phyloP scores from a whole-genome alignment of 306 rosid genomes.

The Sophora flavescens region DNA sequence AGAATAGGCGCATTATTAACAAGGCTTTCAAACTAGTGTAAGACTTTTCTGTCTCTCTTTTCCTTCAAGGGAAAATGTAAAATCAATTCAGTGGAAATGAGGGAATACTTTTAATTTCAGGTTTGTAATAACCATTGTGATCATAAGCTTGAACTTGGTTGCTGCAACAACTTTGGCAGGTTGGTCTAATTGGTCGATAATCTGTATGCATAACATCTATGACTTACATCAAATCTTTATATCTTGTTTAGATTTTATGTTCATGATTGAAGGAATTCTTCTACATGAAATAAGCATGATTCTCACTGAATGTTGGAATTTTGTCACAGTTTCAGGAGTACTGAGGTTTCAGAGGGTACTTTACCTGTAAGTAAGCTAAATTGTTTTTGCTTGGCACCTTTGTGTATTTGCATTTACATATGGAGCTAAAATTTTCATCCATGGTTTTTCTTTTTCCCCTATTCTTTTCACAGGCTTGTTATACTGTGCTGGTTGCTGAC shows the following conservation, averaged over 20 bases:
- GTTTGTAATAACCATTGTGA: constrained; percentile 57
- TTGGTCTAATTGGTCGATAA: constrained; percentile 23
- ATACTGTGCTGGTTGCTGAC: constrained; percentile 72
- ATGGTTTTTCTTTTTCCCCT: neutral
- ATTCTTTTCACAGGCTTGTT: constrained; percentile 58
- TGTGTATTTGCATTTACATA: neutral
- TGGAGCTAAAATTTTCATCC: constrained; percentile 16
- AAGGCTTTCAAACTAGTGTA: constrained; percentile 62
- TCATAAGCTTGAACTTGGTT: constrained; percentile 60
- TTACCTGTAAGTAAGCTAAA: constrained; percentile 57
- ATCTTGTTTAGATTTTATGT: neutral
- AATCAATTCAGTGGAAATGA: neutral
- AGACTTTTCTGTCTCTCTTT: constrained; percentile 10
- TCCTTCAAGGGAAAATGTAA: neutral
- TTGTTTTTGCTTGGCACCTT: constrained; percentile 10
- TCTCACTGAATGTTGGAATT: constrained; percentile 42
- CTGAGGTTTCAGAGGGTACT: constrained; percentile 54
- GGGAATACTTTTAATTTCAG: constrained; percentile 55
- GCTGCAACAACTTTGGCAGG: constrained; percentile 66
- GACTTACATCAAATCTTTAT: neutral
- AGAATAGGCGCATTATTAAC: constrained; percentile 56
- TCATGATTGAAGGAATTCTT: constrained; percentile 27
- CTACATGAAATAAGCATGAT: neutral
- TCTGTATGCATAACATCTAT: constrained; percentile 2
- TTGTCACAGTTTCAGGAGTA: constrained; percentile 65